Evolutionary conservation across 352 stramenopile genomes (phyloP), one percentile per base, ranked within the genome.

Genomic region (Phytophthora pistaciae): DNA sequence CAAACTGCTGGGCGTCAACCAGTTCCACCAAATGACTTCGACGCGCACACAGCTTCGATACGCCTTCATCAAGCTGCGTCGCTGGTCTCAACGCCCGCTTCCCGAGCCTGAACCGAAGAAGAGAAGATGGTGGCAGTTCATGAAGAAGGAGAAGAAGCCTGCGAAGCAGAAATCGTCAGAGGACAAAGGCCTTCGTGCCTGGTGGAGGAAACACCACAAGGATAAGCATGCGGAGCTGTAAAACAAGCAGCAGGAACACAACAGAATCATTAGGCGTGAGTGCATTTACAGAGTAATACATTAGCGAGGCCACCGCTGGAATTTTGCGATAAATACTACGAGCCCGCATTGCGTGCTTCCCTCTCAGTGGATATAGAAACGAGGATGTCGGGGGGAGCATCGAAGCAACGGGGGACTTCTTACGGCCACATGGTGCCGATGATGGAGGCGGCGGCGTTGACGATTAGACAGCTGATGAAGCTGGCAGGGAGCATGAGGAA

Each of bases 401-500:
- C 38, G 13, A 53, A 70, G 59, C 63, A 68, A 33, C 42, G 64
- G 40, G 61, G 58, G 27, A 25, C 31, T 21, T 52, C 52, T 87
- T 71, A 93, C n/a, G 84, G 86, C 86, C 86, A 94, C 68, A 91
- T 82, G n/a, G 67, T 91, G 68, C 82, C 78, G 59, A 94, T 92
- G 52, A 92, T 84, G 42, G 84, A 90, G 50, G 82, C 83, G 18
- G 84, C 84, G 46, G 72, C 82, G 72, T 94, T 94, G 56, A 94
- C 84, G 57, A 94, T 84, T 55, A 94, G 60, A 69, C 87, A 94
- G 72, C 87, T 94, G 60, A 93, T 82, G 62, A 94, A 85, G 60
- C 85, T 93, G 20, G 87, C 85, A 59, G 87, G 87, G 13, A 94
- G 61, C 83, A 94, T 94, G 20, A 94, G 82, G 60, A 93, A 91